Percentiles rank a stretch among this genome's conserved stretches.
phyloP scores from a whole-genome alignment of 2,329 filamentous ascomycete genomes.

The Davidsoniella eucalypti region DNA sequence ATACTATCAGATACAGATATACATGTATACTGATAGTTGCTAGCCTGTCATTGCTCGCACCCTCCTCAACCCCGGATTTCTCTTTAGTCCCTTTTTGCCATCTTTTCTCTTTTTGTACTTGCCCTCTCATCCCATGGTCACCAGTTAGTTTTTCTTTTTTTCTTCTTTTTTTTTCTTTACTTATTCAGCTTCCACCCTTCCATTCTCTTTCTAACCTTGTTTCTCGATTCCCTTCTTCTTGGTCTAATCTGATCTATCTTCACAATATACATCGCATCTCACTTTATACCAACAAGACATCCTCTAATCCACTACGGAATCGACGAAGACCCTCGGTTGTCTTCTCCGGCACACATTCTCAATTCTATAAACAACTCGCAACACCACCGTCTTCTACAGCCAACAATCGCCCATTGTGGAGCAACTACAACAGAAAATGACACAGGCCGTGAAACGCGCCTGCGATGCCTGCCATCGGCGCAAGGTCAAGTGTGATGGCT shows the following conservation, averaged over 20 bases:
- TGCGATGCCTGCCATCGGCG: slow-evolving; percentile 60
- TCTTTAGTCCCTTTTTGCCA: slow-evolving; percentile 6
- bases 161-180: slow-evolving; percentile 1
- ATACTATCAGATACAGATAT: too few relatives aligned
- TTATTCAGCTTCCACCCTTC: neutral
- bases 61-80: slow-evolving; percentile 10
- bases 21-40: too few relatives aligned
- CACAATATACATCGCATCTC: neutral
- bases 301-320: neutral
- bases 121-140: neutral
- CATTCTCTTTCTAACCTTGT: neutral
- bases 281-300: neutral
- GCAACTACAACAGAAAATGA: slow-evolving; percentile 22
- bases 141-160: slow-evolving; percentile 2
- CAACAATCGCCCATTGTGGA: slow-evolving; percentile 2
- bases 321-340: neutral
- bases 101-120: neutral
- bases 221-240: neutral
- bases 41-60: too few relatives aligned
- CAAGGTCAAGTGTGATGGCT: slow-evolving; percentile 58
- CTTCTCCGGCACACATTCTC: neutral
- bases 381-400: neutral
- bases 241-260: neutral
- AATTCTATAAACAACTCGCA: neutral
- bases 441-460: slow-evolving; percentile 41